A percentile compares a stretch with the other conserved stretches of the same genome.
Evolutionary conservation across 352 stramenopile species (phyloP).

Genomic region (Pythium biforme): DNA sequence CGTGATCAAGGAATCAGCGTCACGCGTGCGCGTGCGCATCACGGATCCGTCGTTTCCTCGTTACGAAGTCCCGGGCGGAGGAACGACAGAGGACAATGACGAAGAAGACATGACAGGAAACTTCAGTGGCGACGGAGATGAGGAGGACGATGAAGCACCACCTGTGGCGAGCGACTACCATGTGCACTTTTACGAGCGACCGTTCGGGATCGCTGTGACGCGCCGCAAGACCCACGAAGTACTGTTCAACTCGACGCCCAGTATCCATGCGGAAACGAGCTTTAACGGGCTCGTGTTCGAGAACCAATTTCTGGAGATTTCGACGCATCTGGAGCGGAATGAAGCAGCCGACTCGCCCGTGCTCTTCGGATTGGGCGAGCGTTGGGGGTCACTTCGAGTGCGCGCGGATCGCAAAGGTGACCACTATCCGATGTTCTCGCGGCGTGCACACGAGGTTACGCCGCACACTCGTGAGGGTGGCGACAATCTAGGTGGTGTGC

Average conservation of each 20-base stretch:
- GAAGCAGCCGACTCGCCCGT: constrained; percentile 25
- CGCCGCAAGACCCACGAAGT: constrained; percentile 53
- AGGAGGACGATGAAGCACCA: constrained; percentile 5
- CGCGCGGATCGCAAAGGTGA: constrained; percentile 44
- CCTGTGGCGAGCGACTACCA: constrained; percentile 29
- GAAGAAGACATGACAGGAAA: constrained; percentile 14
- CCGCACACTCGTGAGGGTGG: constrained; percentile 37
- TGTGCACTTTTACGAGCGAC: constrained; percentile 60
- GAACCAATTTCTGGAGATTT: constrained; percentile 88
- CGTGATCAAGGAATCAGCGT: constrained; percentile 51
- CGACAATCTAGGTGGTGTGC: constrained; percentile 78
- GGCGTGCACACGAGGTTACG: constrained; percentile 5
- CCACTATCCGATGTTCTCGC: constrained; percentile 68
- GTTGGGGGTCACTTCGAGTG: constrained; percentile 42
- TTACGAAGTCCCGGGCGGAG: constrained; percentile 53
- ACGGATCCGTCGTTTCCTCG: constrained; percentile 69
- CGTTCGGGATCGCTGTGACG: constrained; percentile 75
- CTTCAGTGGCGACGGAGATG: neutral
- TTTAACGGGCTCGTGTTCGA: constrained; percentile 78
- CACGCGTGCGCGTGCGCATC: constrained; percentile 71
- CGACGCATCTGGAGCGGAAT: constrained; percentile 48
- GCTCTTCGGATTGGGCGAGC: constrained; percentile 79
- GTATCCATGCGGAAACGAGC: constrained; percentile 29
- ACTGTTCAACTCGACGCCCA: constrained; percentile 85
- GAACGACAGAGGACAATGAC: neutral